Evolutionary conservation across 2,329 filamentous ascomycete species (phyloP).

Genomic region (Pseudopithomyces chartarum): DNA sequence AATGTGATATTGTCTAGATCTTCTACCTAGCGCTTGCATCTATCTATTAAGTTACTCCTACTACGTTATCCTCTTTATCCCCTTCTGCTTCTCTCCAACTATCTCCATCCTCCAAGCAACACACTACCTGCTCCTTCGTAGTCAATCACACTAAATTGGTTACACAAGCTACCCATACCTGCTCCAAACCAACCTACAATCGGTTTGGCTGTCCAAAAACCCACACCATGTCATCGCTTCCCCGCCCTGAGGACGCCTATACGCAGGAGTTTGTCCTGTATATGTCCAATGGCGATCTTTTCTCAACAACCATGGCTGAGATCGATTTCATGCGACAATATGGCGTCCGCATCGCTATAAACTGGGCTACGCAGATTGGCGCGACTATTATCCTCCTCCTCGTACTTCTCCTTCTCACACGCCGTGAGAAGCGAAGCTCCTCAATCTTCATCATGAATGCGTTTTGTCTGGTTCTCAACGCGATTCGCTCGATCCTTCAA

Average conservation of each 20-base stretch:
- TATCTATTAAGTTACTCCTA: background rate
- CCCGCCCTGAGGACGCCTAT: constrained; percentile 48
- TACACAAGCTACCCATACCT: background rate
- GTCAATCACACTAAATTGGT: constrained; percentile 9
- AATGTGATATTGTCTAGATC: constrained; percentile 6
- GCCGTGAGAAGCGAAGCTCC: constrained; percentile 66
- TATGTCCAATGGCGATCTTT: constrained; percentile 49
- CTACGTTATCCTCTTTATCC: background rate
- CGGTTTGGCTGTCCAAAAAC: background rate
- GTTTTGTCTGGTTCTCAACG: constrained; percentile 63
- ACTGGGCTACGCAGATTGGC: constrained; percentile 73
- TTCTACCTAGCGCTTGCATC: too few relatives aligned
- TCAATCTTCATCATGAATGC: constrained; percentile 70
- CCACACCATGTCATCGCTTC: constrained; percentile 16
- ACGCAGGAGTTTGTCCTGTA: constrained; percentile 57
- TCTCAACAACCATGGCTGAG: constrained; percentile 48
- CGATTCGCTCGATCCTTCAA: constrained; percentile 63
- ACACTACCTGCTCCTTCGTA: constrained; percentile 11
- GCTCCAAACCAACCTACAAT: background rate
- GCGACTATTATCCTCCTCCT: constrained; percentile 68
- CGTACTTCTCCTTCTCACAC: constrained; percentile 70
- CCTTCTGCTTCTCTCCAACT: background rate
- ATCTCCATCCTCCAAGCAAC: background rate
- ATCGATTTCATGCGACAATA: constrained; percentile 56
- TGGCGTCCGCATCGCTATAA: constrained; percentile 59